These are phyloP conservation scores for Fraxinus ornus DNA, from an alignment of 305 asterid species.

Conservation along the genomic window DNA sequence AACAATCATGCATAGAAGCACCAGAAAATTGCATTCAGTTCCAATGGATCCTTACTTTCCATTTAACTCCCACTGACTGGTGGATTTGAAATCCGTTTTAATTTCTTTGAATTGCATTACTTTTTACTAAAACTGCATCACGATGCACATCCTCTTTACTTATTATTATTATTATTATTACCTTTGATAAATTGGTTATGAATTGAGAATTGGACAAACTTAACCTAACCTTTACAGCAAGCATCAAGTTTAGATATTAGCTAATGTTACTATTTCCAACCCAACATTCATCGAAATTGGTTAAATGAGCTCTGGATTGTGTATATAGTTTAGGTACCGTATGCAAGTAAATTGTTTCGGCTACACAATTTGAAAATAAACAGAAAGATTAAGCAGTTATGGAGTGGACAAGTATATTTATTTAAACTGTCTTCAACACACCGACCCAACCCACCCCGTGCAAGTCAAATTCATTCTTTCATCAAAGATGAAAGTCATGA, in stretches of 20 bases:
- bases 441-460: neutral
- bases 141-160: neutral
- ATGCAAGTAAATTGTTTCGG: neutral
- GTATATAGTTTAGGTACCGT: neutral
- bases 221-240: neutral
- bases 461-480: neutral
- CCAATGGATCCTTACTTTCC: neutral
- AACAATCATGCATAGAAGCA: neutral
- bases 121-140: neutral
- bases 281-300: neutral
- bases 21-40: neutral
- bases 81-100: neutral
- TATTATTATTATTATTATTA: neutral
- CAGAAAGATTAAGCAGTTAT: neutral
- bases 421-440: neutral
- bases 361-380: neutral
- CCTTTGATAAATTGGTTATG: neutral
- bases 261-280: neutral
- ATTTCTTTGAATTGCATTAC: neutral
- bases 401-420: neutral
- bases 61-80: neutral
- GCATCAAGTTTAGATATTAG: neutral
- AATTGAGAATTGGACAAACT: neutral
- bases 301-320: neutral
- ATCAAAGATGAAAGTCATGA: neutral